phyloP scores from a whole-genome alignment of 306 rosid species.

The Quercus variabilis region DNA sequence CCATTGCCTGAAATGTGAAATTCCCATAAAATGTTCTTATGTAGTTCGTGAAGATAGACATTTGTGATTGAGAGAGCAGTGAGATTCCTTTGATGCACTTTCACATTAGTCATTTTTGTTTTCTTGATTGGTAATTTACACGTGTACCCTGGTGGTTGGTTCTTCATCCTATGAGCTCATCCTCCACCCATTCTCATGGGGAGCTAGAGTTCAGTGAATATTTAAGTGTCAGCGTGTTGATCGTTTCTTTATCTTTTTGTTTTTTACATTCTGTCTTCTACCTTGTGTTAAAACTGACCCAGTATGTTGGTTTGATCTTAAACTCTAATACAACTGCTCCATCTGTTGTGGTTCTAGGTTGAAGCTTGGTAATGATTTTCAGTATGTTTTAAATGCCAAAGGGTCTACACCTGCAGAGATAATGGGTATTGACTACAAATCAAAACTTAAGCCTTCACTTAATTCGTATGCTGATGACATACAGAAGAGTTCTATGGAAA shows the following conservation, averaged over 20 bases:
- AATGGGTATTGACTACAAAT: constrained; percentile 76
- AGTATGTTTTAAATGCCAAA: constrained; percentile 60
- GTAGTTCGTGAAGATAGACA: neutral
- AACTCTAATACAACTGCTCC: neutral
- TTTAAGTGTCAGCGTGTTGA: neutral
- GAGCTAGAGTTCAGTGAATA: neutral
- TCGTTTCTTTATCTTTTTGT: neutral
- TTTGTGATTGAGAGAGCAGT: neutral
- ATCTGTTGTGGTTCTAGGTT: constrained; percentile 45
- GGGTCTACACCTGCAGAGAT: constrained; percentile 76
- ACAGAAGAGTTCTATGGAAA: constrained; percentile 60
- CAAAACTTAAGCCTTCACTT: constrained; percentile 58
- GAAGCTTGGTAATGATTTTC: constrained; percentile 62
- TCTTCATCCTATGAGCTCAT: no score
- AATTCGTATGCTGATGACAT: constrained; percentile 46
- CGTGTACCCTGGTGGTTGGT: neutral
- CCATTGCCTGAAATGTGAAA: neutral
- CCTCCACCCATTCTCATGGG: neutral
- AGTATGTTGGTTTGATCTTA: neutral
- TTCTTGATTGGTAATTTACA: neutral
- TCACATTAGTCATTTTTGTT: neutral
- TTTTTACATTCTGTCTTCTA: neutral
- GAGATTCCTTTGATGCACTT: neutral
- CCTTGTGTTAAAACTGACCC: neutral
- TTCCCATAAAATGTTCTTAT: neutral